phyloP scores from a whole-genome alignment of 169 alveolate genomes.

The Plasmodium yoelii region DNA sequence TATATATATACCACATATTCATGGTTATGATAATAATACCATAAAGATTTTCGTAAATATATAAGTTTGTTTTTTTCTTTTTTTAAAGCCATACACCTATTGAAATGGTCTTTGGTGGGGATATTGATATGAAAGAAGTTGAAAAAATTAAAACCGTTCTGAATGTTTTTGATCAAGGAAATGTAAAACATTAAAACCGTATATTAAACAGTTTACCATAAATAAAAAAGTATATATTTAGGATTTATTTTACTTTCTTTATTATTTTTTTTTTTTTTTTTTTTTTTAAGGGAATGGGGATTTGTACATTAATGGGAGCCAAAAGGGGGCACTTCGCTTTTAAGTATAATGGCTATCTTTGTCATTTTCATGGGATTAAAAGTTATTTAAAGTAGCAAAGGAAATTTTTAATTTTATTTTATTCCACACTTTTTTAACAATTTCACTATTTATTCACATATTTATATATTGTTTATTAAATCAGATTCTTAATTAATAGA shows the following conservation, averaged over 20 bases:
- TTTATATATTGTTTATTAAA: not conserved
- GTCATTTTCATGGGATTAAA: constrained; percentile 64
- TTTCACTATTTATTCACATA: not conserved
- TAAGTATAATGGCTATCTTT: constrained; percentile 76
- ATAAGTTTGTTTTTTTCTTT: not conserved
- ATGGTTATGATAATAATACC: not conserved
- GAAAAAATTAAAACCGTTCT: constrained; percentile 73
- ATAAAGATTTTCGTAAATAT: not conserved
- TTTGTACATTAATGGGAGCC: constrained; percentile 79
- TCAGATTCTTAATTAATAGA: constrained; percentile 49
- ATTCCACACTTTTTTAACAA: not conserved
- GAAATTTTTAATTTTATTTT: not conserved
- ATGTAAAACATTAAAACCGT: constrained; percentile 17
- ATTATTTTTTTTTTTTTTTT: constrained; percentile 20
- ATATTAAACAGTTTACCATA: not conserved
- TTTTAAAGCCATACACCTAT: constrained; percentile 71
- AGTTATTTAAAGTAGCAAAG: constrained; percentile 40
- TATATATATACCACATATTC: not conserved
- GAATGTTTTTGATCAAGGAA: constrained; percentile 78
- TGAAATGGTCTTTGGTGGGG: constrained; percentile 79
- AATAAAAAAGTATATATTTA: not conserved
- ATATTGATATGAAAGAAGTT: constrained; percentile 76
- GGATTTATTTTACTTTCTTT: not conserved
- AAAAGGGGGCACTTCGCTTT: constrained; percentile 79
- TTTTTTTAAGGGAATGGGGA: constrained; percentile 73